phyloP scores from a whole-genome alignment of 805 yeast species.

The Saitoella complicata region DNA sequence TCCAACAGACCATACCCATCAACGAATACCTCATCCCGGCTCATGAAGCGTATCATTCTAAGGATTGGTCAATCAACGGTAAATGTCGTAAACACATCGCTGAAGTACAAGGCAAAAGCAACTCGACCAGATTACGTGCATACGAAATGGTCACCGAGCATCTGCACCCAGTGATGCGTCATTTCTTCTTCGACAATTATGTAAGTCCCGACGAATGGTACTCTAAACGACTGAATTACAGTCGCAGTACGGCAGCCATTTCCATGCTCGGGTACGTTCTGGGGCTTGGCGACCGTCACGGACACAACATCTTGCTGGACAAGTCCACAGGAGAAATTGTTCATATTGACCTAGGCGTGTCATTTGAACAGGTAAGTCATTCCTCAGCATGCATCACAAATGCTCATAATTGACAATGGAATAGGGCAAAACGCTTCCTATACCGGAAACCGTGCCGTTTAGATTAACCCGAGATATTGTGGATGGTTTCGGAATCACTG shows the following conservation, averaged over 20 bases:
- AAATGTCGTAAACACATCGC: conserved; percentile 54
- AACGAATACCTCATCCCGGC: conserved; percentile 49
- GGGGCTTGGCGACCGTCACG: conserved; percentile 91
- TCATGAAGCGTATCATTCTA: conserved; percentile 33
- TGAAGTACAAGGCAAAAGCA: conserved; percentile 32
- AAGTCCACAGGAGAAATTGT: conserved; percentile 74
- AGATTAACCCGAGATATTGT: conserved; percentile 76
- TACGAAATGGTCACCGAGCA: conserved; percentile 29
- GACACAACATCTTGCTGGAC: conserved; percentile 79
- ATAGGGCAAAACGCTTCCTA: conserved; percentile 51
- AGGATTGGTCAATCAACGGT: conserved; percentile 29
- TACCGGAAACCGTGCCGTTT: conserved; percentile 92
- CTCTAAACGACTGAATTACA: conserved; percentile 42
- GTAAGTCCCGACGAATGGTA: conserved; percentile 62
- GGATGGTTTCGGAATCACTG: conserved; percentile 87
- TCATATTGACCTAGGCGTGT: conserved; percentile 91
- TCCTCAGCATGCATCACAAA: no score
- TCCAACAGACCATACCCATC: conserved; percentile 54
- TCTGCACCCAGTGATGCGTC: conserved; percentile 50
- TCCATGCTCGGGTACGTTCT: conserved; percentile 77
- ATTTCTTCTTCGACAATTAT: conserved; percentile 55
- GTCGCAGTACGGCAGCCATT: conserved; percentile 64
- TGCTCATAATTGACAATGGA: not conserved
- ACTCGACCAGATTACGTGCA: conserved; percentile 24
- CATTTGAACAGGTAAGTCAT: conserved; percentile 55